Conservation (phyloP, 345 rosid species). For the Eucalyptus polybractea region DNA sequence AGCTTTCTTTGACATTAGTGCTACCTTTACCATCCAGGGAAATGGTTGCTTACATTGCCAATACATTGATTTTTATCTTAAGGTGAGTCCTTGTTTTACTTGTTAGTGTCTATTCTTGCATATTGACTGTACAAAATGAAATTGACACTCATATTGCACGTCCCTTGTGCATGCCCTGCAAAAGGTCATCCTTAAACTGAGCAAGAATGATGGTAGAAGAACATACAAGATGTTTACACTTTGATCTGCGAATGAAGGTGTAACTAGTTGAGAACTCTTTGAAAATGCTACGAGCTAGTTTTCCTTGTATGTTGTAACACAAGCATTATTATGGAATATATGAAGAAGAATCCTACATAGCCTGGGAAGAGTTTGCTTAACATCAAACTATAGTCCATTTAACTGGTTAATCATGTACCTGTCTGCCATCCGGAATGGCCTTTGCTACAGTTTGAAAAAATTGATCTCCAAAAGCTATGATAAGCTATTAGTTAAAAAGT, state of each 20-base stretch:
- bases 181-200: not conserved
- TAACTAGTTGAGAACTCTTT: not conserved
- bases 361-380: not conserved
- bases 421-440: not conserved
- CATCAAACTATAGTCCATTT: not conserved
- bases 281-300: not conserved
- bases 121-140: not conserved
- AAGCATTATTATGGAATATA: not conserved
- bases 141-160: not conserved
- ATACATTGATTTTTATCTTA: constrained; percentile 84
- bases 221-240: not conserved
- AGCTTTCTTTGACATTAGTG: not conserved
- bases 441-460: not conserved
- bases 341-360: not conserved
- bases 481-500: not conserved
- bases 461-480: not conserved
- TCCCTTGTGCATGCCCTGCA: not conserved
- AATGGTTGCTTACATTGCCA: constrained; percentile 96
- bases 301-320: not conserved
- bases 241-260: not conserved
- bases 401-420: not conserved
- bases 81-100: constrained; percentile 32
- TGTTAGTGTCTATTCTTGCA: not conserved
- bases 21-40: constrained; percentile 42
- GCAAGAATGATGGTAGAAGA: not conserved